These are phyloP conservation scores for Phylloporus arenicola DNA, from an alignment of 768 basidiomycete species.

Conservation along the genomic window DNA sequence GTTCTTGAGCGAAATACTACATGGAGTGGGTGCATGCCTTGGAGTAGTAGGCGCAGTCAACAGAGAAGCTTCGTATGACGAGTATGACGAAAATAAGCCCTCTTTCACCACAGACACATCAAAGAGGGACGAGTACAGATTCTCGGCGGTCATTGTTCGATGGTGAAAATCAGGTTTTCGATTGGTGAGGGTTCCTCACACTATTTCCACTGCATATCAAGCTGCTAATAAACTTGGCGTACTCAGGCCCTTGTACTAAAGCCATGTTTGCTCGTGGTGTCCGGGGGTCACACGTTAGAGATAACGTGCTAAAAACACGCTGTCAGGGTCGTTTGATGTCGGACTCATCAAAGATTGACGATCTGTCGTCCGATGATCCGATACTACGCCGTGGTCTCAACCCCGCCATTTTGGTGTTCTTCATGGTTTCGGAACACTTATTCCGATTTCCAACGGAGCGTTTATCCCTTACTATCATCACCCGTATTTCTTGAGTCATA, in stretches of 20 bases:
- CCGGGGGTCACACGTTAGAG: not conserved
- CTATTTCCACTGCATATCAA: not conserved
- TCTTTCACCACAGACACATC: conserved; percentile 1
- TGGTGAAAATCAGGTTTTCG: not conserved
- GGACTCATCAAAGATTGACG: not conserved
- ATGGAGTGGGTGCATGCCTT: not conserved
- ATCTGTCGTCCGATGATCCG: not conserved
- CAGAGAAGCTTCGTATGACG: conserved; percentile 5
- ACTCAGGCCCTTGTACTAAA: not conserved
- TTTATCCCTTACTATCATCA: no score
- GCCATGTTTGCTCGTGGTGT: not conserved
- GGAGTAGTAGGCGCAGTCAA: conserved; percentile 11
- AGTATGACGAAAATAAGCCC: not conserved
- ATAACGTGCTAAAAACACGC: not conserved
- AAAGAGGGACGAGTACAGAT: conserved; percentile 1
- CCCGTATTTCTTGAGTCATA: no score
- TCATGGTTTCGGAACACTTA: no score
- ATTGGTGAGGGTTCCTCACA: not conserved
- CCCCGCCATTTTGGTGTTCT: no score
- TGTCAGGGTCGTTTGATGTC: not conserved
- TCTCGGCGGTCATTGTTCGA: conserved; percentile 1
- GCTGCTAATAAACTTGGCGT: not conserved
- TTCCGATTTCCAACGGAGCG: no score
- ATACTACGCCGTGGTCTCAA: not conserved
- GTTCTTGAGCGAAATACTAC: not conserved